phyloP scores from a whole-genome alignment of 768 basidiomycete genomes.

The Melanogaster broomeanus region DNA sequence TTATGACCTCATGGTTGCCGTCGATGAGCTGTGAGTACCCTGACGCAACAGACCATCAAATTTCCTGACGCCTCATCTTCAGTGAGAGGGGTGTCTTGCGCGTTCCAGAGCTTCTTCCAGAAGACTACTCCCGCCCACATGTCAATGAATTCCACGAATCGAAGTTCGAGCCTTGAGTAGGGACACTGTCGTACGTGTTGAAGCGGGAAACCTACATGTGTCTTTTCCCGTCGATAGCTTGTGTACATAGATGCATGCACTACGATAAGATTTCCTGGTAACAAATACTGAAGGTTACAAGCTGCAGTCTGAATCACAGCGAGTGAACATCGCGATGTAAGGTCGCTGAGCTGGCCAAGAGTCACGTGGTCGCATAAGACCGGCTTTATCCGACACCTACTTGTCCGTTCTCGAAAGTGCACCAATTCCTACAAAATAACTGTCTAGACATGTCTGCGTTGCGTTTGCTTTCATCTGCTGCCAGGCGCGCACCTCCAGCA shows the following conservation, averaged over 20 bases:
- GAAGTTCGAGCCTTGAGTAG: slow-evolving; percentile 23
- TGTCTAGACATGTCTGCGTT: slow-evolving; percentile 66
- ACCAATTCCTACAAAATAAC: slow-evolving; percentile 8
- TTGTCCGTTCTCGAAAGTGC: background rate
- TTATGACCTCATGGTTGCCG: slow-evolving; percentile 86
- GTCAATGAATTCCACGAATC: slow-evolving; percentile 28
- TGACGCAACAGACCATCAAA: background rate
- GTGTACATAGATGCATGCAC: no score
- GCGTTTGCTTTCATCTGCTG: slow-evolving; percentile 65
- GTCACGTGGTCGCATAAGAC: slow-evolving; percentile 26
- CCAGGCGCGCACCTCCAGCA: slow-evolving; percentile 56
- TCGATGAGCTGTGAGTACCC: slow-evolving; percentile 85
- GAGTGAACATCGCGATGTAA: no score
- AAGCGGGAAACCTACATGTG: no score
- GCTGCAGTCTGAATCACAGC: no score
- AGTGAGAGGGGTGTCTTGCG: slow-evolving; percentile 70
- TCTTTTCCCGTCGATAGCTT: no score
- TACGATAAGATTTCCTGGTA: no score
- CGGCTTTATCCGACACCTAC: slow-evolving; percentile 30
- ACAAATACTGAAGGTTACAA: no score
- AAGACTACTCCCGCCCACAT: slow-evolving; percentile 45
- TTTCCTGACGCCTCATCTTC: slow-evolving; percentile 5
- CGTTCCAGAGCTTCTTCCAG: slow-evolving; percentile 65
- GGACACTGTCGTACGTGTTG: background rate
- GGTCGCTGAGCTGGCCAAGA: background rate